Conservation (phyloP, 805 yeast genomes). For the Candida coquimbonensis region DNA sequence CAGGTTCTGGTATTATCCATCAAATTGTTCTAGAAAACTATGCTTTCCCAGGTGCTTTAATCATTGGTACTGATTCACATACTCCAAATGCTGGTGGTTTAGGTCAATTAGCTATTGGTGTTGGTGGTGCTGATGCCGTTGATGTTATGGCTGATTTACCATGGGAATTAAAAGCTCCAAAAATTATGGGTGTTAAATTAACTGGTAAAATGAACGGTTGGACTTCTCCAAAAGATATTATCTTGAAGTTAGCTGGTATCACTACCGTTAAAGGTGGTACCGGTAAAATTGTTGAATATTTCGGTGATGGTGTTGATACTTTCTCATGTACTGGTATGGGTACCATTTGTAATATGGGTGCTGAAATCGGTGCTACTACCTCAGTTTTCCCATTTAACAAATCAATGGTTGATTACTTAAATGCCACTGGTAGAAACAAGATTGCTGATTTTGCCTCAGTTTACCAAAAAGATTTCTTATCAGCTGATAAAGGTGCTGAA, state of each 20-base stretch:
- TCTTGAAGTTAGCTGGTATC: slow-evolving; percentile 86
- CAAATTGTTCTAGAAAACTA: slow-evolving; percentile 95
- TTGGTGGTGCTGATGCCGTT: slow-evolving; percentile 99
- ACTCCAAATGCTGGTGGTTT: slow-evolving; percentile 98
- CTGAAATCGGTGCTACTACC: slow-evolving; percentile 98
- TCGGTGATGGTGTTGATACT: slow-evolving; percentile 89
- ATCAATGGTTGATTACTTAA: slow-evolving; percentile 79
- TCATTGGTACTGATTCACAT: slow-evolving; percentile 96
- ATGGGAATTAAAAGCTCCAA: slow-evolving; percentile 98
- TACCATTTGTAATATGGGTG: slow-evolving; percentile 99
- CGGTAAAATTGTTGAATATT: slow-evolving; percentile 93
- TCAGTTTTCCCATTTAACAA: slow-evolving; percentile 95
- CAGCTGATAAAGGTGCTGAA: slow-evolving; percentile 89
- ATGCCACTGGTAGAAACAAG: slow-evolving; percentile 78
- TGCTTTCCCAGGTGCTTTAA: slow-evolving; percentile 95
- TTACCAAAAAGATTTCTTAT: slow-evolving; percentile 57
- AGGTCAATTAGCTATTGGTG: slow-evolving; percentile 97
- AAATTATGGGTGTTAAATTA: slow-evolving; percentile 88
- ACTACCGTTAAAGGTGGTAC: slow-evolving; percentile 98
- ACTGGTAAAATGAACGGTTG: slow-evolving; percentile 91
- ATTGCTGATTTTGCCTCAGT: slow-evolving; percentile 75
- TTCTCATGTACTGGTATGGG: slow-evolving; percentile 99
- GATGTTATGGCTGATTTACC: slow-evolving; percentile 92
- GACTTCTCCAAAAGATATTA: slow-evolving; percentile 96
- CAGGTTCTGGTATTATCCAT: slow-evolving; percentile 98